Evolutionary conservation across 176 grass and related monocot genomes (phyloP), one percentile per base, ranked within the genome.

Genomic region (Calamus simplicifolius): DNA sequence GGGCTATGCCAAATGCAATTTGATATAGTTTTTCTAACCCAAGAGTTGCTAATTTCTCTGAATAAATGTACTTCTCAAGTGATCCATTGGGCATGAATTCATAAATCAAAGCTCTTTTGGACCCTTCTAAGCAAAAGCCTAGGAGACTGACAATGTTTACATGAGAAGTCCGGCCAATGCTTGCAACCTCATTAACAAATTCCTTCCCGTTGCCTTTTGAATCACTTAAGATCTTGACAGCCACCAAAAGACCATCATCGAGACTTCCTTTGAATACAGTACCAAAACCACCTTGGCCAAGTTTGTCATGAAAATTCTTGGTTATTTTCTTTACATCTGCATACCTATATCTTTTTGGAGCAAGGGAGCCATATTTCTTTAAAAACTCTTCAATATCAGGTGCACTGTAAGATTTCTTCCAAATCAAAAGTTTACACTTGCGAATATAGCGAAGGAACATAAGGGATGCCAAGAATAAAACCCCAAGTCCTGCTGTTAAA

Each of bases 61-160:
- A 67, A 50, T 80, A 77, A 69, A 89, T 81, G 16, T 90, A 85
- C 52, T 82, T 85, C 0, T 80, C 87, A 5, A 85, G 4, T 1
- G 82, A 90, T 27, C 87, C 82, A 76, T 73, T 85, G 10, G 59
- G 16, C 75, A 90, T 85, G 38, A 75, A 90, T 23, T 90, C 82
- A 2, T 85, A 85, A 58, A 90, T 48, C 50, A 90, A 71, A 57
- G 87, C 87, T 29, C 64, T 19, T 27, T n/a, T 51, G 62, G 15
- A 25, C 15, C 23, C 62, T 6, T 64, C 48, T 12, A 4, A 23
- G 48, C 62, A 51, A 26, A 27, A 64, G 5, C 62, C 62, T 6
- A 64, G 62, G 1, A 64, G 62, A 19, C 48, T 28, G 2, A 64
- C 62, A 10, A 64, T n/a, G 23, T 64, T 64, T 10, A 43, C 35